Conservation (phyloP, 2,329 filamentous ascomycete species). For the Fusarium praegraminearum region DNA sequence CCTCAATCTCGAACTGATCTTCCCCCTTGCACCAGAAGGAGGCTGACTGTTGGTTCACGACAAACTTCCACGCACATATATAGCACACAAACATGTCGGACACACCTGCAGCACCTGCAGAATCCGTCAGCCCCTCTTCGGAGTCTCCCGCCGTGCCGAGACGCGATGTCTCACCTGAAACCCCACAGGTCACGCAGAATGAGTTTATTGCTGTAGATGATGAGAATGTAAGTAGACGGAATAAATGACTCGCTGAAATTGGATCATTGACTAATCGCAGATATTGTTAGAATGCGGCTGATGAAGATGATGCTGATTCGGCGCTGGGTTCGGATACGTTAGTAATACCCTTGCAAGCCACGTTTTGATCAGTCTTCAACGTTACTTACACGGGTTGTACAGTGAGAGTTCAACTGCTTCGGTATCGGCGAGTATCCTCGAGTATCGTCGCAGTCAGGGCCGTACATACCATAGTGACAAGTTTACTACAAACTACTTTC, state of each 20-base stretch:
- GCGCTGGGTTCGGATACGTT: slow-evolving; percentile 3
- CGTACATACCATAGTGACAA: slow-evolving; percentile 33
- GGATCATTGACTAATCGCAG: background rate
- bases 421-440: slow-evolving; percentile 22
- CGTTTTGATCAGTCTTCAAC: background rate
- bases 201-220: background rate
- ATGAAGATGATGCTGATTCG: slow-evolving; percentile 4
- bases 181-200: background rate
- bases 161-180: background rate
- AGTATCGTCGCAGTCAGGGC: slow-evolving; percentile 25
- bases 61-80: background rate
- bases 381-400: fast-evolving
- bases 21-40: background rate
- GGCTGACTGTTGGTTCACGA: background rate
- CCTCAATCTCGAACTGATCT: background rate
- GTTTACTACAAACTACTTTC: slow-evolving; percentile 18
- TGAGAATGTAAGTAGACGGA: background rate
- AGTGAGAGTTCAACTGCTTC: slow-evolving; percentile 28
- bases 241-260: background rate
- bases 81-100: background rate
- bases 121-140: background rate
- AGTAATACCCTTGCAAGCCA: background rate
- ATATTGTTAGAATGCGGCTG: background rate
- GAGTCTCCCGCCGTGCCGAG: background rate
- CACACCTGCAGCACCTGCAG: background rate